phyloP scores from a whole-genome alignment of 2,329 filamentous ascomycete genomes.

The Microdochium paspali region DNA sequence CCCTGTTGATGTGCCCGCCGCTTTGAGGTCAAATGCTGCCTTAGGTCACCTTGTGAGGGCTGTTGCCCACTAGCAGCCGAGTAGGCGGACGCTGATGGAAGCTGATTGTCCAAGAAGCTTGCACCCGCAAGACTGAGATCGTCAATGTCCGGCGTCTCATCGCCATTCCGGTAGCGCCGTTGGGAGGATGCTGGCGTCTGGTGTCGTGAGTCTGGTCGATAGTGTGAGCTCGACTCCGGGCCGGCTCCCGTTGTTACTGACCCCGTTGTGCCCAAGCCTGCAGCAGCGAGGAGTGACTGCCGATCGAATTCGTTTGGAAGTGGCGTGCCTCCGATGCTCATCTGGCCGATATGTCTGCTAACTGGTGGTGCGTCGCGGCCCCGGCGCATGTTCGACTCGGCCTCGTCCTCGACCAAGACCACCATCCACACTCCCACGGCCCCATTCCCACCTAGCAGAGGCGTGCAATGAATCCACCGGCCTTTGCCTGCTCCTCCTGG shows the following conservation, averaged over 20 bases:
- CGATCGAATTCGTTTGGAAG: background rate
- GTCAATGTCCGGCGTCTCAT: background rate
- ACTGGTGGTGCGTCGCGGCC: constrained; percentile 15
- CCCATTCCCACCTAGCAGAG: constrained; percentile 56
- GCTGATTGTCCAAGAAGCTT: background rate
- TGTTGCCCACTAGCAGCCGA: background rate
- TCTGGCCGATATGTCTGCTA: constrained; percentile 6
- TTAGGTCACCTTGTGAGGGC: background rate
- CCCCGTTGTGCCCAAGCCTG: too few species aligned
- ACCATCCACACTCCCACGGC: constrained; percentile 73
- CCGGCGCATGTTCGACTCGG: constrained; percentile 4
- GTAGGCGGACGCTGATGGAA: background rate
- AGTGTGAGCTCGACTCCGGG: too few species aligned
- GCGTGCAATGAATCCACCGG: constrained; percentile 72
- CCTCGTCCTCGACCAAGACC: constrained; percentile 59
- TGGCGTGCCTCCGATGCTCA: background rate
- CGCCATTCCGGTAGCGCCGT: background rate
- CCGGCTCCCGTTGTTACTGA: too few species aligned
- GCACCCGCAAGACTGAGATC: background rate
- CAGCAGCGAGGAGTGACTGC: background rate
- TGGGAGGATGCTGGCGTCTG: background rate
- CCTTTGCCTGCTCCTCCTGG: constrained; percentile 45
- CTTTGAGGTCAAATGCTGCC: background rate
- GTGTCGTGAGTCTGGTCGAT: background rate
- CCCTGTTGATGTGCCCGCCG: background rate